Conservation (phyloP, 768 basidiomycete species). For the Chiua virens region DNA sequence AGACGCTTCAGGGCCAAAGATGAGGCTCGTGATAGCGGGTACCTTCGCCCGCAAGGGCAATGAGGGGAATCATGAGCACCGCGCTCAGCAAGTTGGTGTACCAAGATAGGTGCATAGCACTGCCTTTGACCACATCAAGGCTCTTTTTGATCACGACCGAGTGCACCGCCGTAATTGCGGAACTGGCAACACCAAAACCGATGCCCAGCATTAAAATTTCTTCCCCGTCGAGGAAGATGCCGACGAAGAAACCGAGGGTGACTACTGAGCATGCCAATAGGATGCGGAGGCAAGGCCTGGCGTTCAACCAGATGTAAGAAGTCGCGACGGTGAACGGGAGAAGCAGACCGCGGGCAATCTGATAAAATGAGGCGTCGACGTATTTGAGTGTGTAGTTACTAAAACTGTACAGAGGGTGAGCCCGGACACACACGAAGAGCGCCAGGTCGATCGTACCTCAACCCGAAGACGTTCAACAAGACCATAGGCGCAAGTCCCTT, state of each 20-base stretch:
- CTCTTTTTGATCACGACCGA: conserved; percentile 93
- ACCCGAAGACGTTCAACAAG: conserved; percentile 73
- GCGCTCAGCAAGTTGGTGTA: conserved; percentile 88
- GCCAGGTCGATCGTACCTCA: conserved; percentile 56
- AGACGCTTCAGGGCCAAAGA: conserved; percentile 48
- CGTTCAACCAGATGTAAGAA: conserved; percentile 75
- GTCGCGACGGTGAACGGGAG: conserved; percentile 91
- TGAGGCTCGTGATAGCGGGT: conserved; percentile 57
- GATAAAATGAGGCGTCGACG: conserved; percentile 94
- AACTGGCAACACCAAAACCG: conserved; percentile 79
- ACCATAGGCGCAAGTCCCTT: conserved; percentile 79
- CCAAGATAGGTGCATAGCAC: conserved; percentile 85
- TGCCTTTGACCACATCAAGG: conserved; percentile 76
- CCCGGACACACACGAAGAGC: not conserved
- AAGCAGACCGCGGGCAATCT: conserved; percentile 91
- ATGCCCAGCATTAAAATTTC: conserved; percentile 63
- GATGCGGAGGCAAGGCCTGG: conserved; percentile 75
- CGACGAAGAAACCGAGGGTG: conserved; percentile 89
- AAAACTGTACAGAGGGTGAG: conserved; percentile 48
- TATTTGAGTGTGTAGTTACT: conserved; percentile 92
- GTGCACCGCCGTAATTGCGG: conserved; percentile 85
- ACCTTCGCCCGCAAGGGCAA: conserved; percentile 78
- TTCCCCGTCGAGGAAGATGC: conserved; percentile 77
- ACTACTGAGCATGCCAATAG: conserved; percentile 77
- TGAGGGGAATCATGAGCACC: conserved; percentile 65